Base-by-base conservation (phyloP, 2,329 filamentous ascomycete species). In the Fusarium pseudocircinatum region DNA sequence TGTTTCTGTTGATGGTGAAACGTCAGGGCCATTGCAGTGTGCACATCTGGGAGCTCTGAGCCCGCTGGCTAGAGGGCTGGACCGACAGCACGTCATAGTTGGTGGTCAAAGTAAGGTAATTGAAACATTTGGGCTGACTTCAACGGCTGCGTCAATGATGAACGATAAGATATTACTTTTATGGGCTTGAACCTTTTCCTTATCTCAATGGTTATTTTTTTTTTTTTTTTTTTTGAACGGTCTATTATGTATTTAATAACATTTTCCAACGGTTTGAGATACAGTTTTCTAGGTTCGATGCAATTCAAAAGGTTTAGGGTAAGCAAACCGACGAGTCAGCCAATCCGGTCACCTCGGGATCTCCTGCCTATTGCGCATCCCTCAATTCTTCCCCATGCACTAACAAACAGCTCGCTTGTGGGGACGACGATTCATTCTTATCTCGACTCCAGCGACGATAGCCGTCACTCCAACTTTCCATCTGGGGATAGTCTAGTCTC, bases 361-460 rank as follows among this genome's bases (percentile, higher is more conserved):
- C 46, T 60, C 71, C 43, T 74, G 16, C 71, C 71, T 24, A 7
- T 57, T 69, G 22, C 13, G 36, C 40, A 13, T 2, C 30, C 47
- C 70, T 24, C 12, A 42, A 18, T 9, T 22, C 28, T 28, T 44
- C 47, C 30, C 50, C 59, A 56, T 30, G n/a, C 53, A 43, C 58
- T 28, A 57, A 60, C 6, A 20, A 26, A 15, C 46, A 58, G 34
- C 24, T 34, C 32, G 9, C 56, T 44, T 49, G 59, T 60, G 59
- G 69, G 56, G 69, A 54, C 30, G 13, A 36, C 15, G 16, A 18
- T 36, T 24, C 39, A 11, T 44, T 2, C 56, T 60, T 63, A 71
- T 73, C 69, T 69, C 44, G 44, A 53, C 52, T 46, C 11, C 30
- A 70, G 70, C 71, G 70, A 68, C 7, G 22, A 71, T 74, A 74